A percentile compares a stretch with the other conserved stretches of the same genome.
Conservation (phyloP, 2,329 filamentous ascomycete species). For the Pyricularia pennisetigena region DNA sequence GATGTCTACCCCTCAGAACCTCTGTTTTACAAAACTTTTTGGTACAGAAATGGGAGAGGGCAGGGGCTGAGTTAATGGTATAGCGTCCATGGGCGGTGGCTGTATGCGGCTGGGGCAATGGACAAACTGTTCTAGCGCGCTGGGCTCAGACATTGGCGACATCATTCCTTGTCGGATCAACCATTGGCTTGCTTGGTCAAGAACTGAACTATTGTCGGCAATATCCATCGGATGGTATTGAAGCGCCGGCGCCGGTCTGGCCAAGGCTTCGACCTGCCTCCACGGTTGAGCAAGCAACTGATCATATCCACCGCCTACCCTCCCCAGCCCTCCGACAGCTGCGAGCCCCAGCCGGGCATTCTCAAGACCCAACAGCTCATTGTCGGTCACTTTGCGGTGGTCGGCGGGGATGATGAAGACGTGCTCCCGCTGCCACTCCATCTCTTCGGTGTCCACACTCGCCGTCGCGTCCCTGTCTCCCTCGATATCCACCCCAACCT, state of each 20-base stretch:
- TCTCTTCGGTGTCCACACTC: neutral
- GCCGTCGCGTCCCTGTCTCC: neutral
- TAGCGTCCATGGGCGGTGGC: neutral
- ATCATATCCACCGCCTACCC: neutral
- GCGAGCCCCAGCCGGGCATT: neutral
- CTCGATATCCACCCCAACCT: neutral
- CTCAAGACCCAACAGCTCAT: neutral
- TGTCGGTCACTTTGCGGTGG: slow-evolving; percentile 2
- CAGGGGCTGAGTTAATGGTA: neutral
- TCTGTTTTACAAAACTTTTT: neutral
- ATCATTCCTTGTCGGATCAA: neutral
- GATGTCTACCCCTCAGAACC: neutral
- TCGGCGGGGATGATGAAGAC: slow-evolving; percentile 3
- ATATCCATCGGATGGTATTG: neutral
- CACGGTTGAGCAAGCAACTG: neutral
- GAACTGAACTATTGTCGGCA: neutral
- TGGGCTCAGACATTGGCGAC: neutral
- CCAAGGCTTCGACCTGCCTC: neutral
- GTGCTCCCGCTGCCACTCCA: slow-evolving; percentile 3
- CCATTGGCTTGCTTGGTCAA: neutral
- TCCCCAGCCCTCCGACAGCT: neutral
- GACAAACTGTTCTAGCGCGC: neutral
- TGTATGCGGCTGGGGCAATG: neutral
- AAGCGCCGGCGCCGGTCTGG: neutral
- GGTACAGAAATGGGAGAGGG: neutral